These are phyloP conservation scores for Tylopilus felleus DNA, from an alignment of 768 basidiomycete genomes.

Conservation along the genomic window DNA sequence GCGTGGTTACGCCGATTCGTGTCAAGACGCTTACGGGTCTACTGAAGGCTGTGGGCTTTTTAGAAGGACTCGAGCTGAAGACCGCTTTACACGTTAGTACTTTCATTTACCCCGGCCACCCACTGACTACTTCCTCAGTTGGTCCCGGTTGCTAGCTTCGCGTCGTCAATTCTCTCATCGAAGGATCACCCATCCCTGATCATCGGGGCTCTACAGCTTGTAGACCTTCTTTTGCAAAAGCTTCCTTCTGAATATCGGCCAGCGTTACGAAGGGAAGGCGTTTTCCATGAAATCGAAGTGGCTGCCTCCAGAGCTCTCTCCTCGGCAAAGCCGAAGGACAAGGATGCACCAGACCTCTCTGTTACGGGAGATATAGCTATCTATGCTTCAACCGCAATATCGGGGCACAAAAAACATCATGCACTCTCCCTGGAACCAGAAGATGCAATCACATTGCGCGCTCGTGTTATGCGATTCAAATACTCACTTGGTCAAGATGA, in stretches of 20 bases:
- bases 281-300: conserved; percentile 88
- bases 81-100: conserved; percentile 69
- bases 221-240: conserved; percentile 85
- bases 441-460: conserved; percentile 90
- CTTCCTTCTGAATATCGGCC: conserved; percentile 82
- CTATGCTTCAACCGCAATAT: conserved; percentile 45
- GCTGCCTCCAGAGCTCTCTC: conserved; percentile 64
- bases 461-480: conserved; percentile 84
- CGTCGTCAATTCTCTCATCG: conserved; percentile 89
- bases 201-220: conserved; percentile 86
- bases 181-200: conserved; percentile 87
- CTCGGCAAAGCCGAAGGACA: conserved; percentile 50
- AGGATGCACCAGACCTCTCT: conserved; percentile 33
- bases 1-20: conserved; percentile 82
- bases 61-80: conserved; percentile 72
- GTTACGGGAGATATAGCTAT: conserved; percentile 36
- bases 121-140: conserved; percentile 45
- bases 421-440: conserved; percentile 75
- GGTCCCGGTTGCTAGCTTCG: conserved; percentile 93
- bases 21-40: conserved; percentile 86
- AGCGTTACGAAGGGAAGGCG: conserved; percentile 91
- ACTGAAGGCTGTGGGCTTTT: conserved; percentile 88
- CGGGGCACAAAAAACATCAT: conserved; percentile 67
- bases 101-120: conserved; percentile 1
- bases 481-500: conserved; percentile 60